Evolutionary conservation across 106 monocot genomes (phyloP).

Genomic region (Ottelia alismoides): DNA sequence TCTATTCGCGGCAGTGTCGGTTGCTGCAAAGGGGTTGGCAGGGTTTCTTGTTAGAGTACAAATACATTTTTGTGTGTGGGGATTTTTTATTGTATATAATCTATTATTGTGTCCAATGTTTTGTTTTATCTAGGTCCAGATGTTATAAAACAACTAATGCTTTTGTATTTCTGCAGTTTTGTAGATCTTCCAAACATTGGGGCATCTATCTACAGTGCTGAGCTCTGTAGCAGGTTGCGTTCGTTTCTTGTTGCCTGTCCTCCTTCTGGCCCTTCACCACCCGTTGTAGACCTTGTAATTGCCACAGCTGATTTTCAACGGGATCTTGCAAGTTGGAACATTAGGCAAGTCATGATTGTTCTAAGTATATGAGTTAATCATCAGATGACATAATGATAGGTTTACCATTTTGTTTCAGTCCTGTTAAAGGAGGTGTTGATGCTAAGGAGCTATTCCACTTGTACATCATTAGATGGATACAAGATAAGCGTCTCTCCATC

Average conservation of each 20-base stretch:
- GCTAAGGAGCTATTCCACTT: constrained; percentile 96
- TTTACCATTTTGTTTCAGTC: no score
- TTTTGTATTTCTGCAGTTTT: constrained; percentile 44
- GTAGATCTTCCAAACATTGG: constrained; percentile 80
- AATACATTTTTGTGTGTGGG: no score
- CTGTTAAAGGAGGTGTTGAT: constrained; percentile 86
- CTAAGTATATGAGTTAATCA: no score
- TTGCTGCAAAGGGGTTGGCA: no score
- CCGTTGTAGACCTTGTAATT: constrained; percentile 86
- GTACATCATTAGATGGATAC: constrained; percentile 88
- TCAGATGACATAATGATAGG: no score
- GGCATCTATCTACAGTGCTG: constrained; percentile 79
- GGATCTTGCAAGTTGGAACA: constrained; percentile 88
- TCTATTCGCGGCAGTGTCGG: no score
- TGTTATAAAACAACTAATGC: no score
- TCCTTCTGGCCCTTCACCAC: constrained; percentile 68
- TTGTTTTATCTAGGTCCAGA: no score
- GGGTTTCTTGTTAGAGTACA: no score
- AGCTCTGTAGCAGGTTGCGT: constrained; percentile 74
- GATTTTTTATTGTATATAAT: no score
- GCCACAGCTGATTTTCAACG: constrained; percentile 88
- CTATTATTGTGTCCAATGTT: no score
- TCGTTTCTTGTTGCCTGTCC: constrained; percentile 90
- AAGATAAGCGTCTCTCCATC: constrained; percentile 76
- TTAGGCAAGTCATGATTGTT: no score